Evolutionary conservation across 2,329 filamentous ascomycete genomes (phyloP).

Genomic region (Talaromyces piceae): DNA sequence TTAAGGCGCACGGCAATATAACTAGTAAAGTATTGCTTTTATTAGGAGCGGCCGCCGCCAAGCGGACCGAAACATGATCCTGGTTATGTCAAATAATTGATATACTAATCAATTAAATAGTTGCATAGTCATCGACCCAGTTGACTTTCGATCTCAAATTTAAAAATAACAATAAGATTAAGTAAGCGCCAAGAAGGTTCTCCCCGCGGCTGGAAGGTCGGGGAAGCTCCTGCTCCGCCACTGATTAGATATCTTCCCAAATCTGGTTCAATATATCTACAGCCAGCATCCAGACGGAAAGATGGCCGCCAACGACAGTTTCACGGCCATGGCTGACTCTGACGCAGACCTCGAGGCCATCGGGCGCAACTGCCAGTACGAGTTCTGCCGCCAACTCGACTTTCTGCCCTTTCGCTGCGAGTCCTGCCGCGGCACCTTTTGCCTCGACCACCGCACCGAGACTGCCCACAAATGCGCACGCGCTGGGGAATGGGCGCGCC

Average conservation of each 20-base stretch:
- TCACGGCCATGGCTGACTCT: conserved; percentile 30
- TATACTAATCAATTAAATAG: no score
- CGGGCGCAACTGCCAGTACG: conserved; percentile 82
- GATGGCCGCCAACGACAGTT: conserved; percentile 25
- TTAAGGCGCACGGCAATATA: no score
- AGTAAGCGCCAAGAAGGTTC: neutral
- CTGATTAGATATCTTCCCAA: neutral
- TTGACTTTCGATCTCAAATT: no score
- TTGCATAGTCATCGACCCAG: no score
- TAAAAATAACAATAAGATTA: no score
- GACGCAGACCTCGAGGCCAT: conserved; percentile 75
- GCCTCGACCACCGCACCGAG: conserved; percentile 88
- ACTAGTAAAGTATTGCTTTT: no score
- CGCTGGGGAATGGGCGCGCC: conserved; percentile 55
- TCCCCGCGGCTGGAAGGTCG: neutral
- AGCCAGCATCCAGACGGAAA: neutral
- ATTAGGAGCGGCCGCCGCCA: no score
- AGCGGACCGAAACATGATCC: no score
- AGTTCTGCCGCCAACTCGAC: conserved; percentile 89
- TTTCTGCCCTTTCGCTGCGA: conserved; percentile 94
- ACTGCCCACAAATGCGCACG: conserved; percentile 63
- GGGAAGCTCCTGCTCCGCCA: neutral
- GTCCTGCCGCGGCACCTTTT: conserved; percentile 76
- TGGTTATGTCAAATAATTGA: no score
- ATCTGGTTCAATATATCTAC: neutral